phyloP scores from a whole-genome alignment of 1,139 yeast genomes.

The Magnusiomyces ingens region DNA sequence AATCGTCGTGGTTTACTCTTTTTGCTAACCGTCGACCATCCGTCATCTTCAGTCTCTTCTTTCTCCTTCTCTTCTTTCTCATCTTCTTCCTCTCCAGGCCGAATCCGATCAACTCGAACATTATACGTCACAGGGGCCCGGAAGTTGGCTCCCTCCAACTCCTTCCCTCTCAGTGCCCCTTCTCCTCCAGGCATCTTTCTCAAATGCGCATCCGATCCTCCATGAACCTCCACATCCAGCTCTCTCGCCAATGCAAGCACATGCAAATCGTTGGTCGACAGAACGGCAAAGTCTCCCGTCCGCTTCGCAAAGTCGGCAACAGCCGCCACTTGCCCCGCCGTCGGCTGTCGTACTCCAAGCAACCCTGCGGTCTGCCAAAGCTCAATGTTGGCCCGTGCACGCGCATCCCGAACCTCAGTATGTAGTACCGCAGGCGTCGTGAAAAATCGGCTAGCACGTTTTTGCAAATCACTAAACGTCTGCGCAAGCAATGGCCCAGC shows the following conservation, averaged over 20 bases:
- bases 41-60: conserved; percentile 30
- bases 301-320: conserved; percentile 72
- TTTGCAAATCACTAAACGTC: conserved; percentile 66
- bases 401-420: conserved; percentile 79
- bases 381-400: conserved; percentile 68
- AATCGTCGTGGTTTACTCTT: conserved; percentile 19
- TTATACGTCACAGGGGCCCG: conserved; percentile 12
- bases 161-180: background rate
- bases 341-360: conserved; percentile 60
- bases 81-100: conserved; percentile 16
- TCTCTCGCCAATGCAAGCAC: conserved; percentile 88
- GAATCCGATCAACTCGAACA: conserved; percentile 7
- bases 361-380: conserved; percentile 55
- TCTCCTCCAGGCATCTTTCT: conserved; percentile 38
- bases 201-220: conserved; percentile 41
- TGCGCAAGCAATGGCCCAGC: conserved; percentile 93
- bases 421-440: conserved; percentile 85
- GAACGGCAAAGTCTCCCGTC: conserved; percentile 86
- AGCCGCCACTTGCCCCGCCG: conserved; percentile 50
- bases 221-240: conserved; percentile 62
- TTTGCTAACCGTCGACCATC: conserved; percentile 28
- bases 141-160: conserved; percentile 8
- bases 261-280: conserved; percentile 87
- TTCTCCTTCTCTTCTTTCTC: conserved; percentile 19
- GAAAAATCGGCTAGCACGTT: conserved; percentile 59